Percentiles rank a stretch among this genome's conserved stretches.
These are phyloP conservation scores for Phaeosphaeriaceae sp. DNA, from an alignment of 2,329 filamentous ascomycete genomes.

Conservation along the genomic window DNA sequence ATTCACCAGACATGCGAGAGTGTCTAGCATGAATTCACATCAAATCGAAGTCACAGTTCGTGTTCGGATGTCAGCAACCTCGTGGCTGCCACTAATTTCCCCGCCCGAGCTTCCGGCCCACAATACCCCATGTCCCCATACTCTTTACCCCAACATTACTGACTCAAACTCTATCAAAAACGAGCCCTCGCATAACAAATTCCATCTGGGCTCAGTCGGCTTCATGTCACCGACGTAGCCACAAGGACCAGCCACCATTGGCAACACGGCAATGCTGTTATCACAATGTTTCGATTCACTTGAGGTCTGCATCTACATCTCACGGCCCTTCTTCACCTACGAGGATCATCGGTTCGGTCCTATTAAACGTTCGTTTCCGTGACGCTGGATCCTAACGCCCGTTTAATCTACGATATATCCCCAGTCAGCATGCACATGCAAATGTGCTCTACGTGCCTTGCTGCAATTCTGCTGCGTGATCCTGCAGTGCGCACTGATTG, in stretches of 20 bases:
- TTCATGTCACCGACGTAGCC: slow-evolving; percentile 4
- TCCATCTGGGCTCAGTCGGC: neutral
- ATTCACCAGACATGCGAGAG: too few species aligned
- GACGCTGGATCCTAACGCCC: too few species aligned
- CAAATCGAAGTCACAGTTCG: too few species aligned
- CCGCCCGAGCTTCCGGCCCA: slow-evolving; percentile 6
- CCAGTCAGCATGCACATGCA: too few species aligned
- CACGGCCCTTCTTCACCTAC: too few species aligned
- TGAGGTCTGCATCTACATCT: neutral
- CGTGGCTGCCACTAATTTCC: slow-evolving; percentile 4
- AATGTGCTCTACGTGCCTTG: too few species aligned
- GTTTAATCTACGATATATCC: neutral
- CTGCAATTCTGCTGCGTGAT: neutral
- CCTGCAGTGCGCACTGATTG: slow-evolving; percentile 1
- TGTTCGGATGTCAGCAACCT: too few species aligned
- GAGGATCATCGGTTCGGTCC: neutral
- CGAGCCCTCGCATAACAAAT: neutral
- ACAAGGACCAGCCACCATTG: neutral
- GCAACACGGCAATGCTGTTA: slow-evolving; percentile 2
- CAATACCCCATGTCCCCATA: slow-evolving; percentile 8
- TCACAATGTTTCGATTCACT: neutral
- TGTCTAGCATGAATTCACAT: too few species aligned
- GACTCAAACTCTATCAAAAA: neutral
- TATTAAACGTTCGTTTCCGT: too few species aligned
- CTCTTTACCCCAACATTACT: slow-evolving; percentile 8